phyloP scores from a whole-genome alignment of 345 rosid genomes.

The Eucalyptus marginata region DNA sequence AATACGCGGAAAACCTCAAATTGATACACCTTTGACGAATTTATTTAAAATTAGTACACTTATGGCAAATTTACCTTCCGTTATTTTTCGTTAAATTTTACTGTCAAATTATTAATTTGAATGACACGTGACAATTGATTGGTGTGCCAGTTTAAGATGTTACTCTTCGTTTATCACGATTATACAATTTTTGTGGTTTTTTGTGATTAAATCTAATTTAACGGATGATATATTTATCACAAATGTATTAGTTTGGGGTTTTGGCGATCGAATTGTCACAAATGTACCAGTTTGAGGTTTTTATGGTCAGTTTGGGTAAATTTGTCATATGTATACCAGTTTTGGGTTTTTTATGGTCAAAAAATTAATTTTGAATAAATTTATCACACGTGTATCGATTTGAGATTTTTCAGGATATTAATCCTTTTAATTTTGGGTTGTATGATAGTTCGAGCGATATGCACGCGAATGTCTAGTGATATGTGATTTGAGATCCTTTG shows the following conservation, averaged over 20 bases:
- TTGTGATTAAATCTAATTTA: too few species aligned
- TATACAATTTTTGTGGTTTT: too few species aligned
- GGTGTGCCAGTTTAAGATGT: accelerated
- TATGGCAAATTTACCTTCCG: accelerated
- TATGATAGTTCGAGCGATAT: neutral
- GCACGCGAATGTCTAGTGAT: neutral
- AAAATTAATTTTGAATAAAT: accelerated
- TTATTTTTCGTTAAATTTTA: accelerated
- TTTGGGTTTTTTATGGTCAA: accelerated
- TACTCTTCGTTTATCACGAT: too few species aligned
- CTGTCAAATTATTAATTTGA: too few species aligned
- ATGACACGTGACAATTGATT: too few species aligned
- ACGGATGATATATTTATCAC: accelerated
- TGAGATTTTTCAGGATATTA: accelerated
- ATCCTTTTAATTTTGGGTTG: neutral
- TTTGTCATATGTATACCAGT: accelerated
- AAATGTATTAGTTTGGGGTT: too few species aligned
- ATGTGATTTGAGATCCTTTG: neutral
- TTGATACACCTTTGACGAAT: accelerated
- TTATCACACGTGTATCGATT: accelerated
- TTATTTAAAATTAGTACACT: too few species aligned
- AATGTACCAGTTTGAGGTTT: accelerated
- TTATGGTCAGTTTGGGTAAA: too few species aligned
- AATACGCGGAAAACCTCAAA: too few species aligned
- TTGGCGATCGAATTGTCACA: accelerated